Evolutionary conservation across 257 asterid genomes (phyloP), one percentile per base, ranked within the genome.

Genomic region (Paulownia fortunei): DNA sequence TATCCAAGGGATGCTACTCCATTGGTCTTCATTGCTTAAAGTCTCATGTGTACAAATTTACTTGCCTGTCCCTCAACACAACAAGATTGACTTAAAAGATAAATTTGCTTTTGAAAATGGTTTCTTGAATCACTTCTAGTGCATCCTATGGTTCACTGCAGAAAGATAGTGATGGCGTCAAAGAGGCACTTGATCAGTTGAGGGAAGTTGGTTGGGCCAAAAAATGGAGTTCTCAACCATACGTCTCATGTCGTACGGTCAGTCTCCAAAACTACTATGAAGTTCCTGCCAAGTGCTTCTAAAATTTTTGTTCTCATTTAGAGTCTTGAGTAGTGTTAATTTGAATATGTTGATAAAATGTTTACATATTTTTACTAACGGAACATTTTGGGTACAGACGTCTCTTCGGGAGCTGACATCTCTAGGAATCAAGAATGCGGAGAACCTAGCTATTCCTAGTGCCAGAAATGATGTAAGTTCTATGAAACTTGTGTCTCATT

Each of bases 221-320:
- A 69, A 88, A 80, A 65, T 92, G 96, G 98, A 88, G 94, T 81
- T 91, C 98, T 74, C 99, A 94, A 81, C 96, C 98, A 37, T 92
- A 92, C 32, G 89, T 91, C 67, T 95, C 99, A n/a, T 88, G 99
- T 41, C 97, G 98, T 46, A 88, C 96, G 86, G 99, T 95, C 82
- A 88, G 95, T 87, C 73, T 84, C 80, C 52, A 55, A 59, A 55
- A 60, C 78, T 65, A 62, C 44, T 73, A 21, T 64, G 78, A 36
- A 59, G 64, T 73, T 84, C 78, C 51, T 9, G 8, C 55, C 27
- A 63, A 39, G 41, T 59, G 32, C 78, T 76, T 55, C 30, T 60
- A 61, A 34, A 73, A 27, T n/a, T n/a, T n/a, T n/a, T n/a, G n/a
- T n/a, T n/a, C n/a, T n/a, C n/a, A n/a, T n/a, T n/a, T n/a, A 26